These are phyloP conservation scores for Schizophyllum amplum DNA, from an alignment of 1,284 basidiomycete genomes.

Conservation along the genomic window DNA sequence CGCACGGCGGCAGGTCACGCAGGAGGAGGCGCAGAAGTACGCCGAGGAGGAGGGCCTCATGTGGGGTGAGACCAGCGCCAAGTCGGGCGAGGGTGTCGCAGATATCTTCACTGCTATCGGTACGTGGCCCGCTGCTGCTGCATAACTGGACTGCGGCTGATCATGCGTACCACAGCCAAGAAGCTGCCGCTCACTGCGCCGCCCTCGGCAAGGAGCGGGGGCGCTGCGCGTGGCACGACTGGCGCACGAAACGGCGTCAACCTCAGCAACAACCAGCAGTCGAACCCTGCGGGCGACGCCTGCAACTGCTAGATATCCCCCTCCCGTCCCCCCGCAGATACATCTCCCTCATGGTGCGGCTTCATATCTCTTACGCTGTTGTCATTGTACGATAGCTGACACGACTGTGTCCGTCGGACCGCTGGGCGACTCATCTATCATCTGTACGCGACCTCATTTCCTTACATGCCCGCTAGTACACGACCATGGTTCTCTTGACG, in stretches of 20 bases:
- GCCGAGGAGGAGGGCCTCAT: conserved; percentile 92
- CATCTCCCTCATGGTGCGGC: too few species aligned
- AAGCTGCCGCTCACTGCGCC: conserved; percentile 73
- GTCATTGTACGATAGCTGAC: not conserved
- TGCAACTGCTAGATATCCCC: conserved; percentile 61
- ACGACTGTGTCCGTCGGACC: not conserved
- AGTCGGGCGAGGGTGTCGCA: conserved; percentile 84
- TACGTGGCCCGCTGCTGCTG: conserved; percentile 26
- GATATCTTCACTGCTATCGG: conserved; percentile 87
- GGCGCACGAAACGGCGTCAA: conserved; percentile 54
- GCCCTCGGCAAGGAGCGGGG: conserved; percentile 45
- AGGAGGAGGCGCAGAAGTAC: conserved; percentile 87
- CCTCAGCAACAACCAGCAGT: conserved; percentile 51
- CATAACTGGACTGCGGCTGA: not conserved
- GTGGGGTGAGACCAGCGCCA: conserved; percentile 96
- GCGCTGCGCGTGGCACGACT: conserved; percentile 38
- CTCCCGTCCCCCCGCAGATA: conserved; percentile 20
- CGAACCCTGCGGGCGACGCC: conserved; percentile 43
- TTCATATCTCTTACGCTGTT: too few species aligned
- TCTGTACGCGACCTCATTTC: not conserved
- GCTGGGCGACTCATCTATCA: not conserved
- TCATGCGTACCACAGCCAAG: conserved; percentile 46
- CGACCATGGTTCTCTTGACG: not conserved
- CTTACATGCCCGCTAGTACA: not conserved
- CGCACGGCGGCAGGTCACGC: conserved; percentile 71